Base-by-base conservation (phyloP, 805 yeast genomes). In the Candida endomychidarum region DNA sequence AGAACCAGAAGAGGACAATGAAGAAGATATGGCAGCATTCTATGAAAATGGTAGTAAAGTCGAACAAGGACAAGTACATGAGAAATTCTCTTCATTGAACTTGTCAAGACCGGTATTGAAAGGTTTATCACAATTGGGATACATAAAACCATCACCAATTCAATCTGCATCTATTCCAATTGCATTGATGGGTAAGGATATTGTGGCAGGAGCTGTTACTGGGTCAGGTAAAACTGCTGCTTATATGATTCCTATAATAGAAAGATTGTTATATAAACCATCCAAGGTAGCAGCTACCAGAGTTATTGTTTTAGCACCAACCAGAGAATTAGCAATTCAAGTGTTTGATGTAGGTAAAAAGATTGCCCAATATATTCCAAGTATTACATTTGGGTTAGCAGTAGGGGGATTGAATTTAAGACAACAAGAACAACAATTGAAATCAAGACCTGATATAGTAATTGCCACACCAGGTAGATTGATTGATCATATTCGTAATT, bases 201-300 rank as follows among this genome's bases (percentile, higher is more conserved):
- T 93, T 37, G 96, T 93, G 54, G 99, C 98, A 12, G 98, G 98
- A 72, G 99, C 99, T 24, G 96, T 87, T 17, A 93, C 99, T 4
- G 99, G 99, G 70, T 91, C 98, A 15, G 99, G 99, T 77, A 93
- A 93, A 62, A 93, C 99, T 17, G 99, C 97, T 2, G 99, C 99
- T 1, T 93, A 88, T 60, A 82, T 93, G 83, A 85, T 93, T 40
- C 99, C 99, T 10, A 87, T 90, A 32, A 79, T 93, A 45, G 99
- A 93, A 66, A 81, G 99, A 65, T 71, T 93, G 24, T 66, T 93
- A 21, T 91, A 83, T 65, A 86, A 93, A 53, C 96, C 98, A 9
- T 74, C 86, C 39, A 86, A 86, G 54, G 67, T 86, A 4, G 83
- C 96, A 0, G 77, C 95, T 1, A 90, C 98, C 2, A 77, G 97